Conservation (phyloP, 371 early-diverging fungal genomes). For the Paraphysoderma sedebokerense region DNA sequence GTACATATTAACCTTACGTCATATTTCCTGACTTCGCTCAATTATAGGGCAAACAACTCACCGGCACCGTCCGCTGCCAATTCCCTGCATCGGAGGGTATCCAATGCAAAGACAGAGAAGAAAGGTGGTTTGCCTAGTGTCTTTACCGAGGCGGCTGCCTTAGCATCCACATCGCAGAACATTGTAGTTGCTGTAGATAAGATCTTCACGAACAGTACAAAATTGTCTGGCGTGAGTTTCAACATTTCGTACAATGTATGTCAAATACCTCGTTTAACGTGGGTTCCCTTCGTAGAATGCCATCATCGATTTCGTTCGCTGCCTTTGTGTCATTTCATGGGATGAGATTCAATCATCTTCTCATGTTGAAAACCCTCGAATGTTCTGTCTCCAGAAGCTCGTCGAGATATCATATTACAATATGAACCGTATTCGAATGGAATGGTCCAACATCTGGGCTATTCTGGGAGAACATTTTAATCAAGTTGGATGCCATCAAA, state of each 20-base stretch:
- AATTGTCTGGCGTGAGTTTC: conserved; percentile 15
- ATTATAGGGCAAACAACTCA: too few species aligned
- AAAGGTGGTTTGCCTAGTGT: too few species aligned
- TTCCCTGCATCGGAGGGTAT: too few species aligned
- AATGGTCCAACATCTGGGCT: conserved; percentile 91
- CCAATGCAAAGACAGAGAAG: too few species aligned
- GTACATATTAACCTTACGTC: too few species aligned
- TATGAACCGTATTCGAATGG: conserved; percentile 90
- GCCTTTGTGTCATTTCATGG: conserved; percentile 71
- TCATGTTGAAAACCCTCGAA: conserved; percentile 31
- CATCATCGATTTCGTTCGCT: conserved; percentile 77
- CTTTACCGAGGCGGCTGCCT: too few species aligned
- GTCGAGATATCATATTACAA: conserved; percentile 93
- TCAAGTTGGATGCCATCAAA: conserved; percentile 74
- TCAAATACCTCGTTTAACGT: not conserved
- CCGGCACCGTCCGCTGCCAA: too few species aligned
- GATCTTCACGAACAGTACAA: conserved; percentile 48
- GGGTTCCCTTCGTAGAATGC: conserved; percentile 22
- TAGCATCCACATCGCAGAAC: conserved; percentile 28
- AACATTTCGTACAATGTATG: not conserved
- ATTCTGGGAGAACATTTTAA: conserved; percentile 82
- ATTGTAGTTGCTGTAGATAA: conserved; percentile 63
- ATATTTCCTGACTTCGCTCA: too few species aligned
- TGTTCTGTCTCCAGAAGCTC: conserved; percentile 79
- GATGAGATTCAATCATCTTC: conserved; percentile 65